phyloP scores from a whole-genome alignment of 495 filamentous ascomycete species.

The Bombardia bombarda region DNA sequence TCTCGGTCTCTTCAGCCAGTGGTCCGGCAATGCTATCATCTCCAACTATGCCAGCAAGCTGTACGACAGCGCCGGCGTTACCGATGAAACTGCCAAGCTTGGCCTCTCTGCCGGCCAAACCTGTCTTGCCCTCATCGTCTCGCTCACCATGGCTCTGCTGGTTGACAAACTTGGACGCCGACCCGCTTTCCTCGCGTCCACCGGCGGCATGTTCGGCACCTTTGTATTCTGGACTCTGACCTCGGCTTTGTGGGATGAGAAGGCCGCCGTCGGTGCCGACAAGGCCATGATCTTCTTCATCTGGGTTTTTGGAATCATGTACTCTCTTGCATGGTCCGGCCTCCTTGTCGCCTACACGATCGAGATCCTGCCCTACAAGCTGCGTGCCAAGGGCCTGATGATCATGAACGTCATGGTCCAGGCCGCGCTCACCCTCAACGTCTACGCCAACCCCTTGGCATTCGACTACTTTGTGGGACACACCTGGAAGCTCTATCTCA shows the following conservation, averaged over 20 bases:
- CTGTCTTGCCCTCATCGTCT: constrained; percentile 45
- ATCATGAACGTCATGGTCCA: constrained; percentile 46
- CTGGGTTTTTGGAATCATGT: constrained; percentile 46
- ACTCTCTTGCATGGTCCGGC: constrained; percentile 55
- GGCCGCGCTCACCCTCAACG: constrained; percentile 44
- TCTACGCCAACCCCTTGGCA: constrained; percentile 54
- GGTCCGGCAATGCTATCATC: constrained; percentile 59
- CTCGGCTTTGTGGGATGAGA: constrained; percentile 32
- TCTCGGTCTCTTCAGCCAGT: constrained; percentile 59
- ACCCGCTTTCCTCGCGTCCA: constrained; percentile 49
- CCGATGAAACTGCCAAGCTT: constrained; percentile 40
- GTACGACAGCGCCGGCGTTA: constrained; percentile 50
- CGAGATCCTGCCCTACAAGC: constrained; percentile 64
- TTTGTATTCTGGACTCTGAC: constrained; percentile 51
- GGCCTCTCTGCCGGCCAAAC: constrained; percentile 45
- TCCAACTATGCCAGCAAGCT: constrained; percentile 55
- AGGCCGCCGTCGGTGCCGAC: constrained; percentile 28
- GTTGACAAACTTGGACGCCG: constrained; percentile 55
- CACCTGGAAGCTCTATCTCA: constrained; percentile 54
- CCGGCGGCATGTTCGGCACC: constrained; percentile 50
- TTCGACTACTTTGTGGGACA: constrained; percentile 39
- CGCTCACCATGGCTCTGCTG: constrained; percentile 46
- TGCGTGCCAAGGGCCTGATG: constrained; percentile 54
- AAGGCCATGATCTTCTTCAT: constrained; percentile 50
- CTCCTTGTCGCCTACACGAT: constrained; percentile 59